These are phyloP conservation scores for Solanum pimpinellifolium DNA, from an alignment of 257 asterid species.

Conservation along the genomic window DNA sequence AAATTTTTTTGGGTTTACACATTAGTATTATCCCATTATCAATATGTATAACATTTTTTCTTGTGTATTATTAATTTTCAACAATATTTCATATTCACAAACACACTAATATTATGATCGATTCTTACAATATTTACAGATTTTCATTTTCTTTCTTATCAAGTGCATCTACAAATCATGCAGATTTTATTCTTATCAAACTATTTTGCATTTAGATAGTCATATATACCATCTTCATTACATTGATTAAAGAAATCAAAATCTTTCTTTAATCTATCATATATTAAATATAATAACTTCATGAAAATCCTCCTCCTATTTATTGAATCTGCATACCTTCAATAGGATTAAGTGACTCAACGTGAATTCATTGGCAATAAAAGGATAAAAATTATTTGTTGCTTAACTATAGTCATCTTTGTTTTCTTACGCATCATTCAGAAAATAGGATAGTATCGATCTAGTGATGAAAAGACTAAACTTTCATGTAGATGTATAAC, in stretches of 20 bases:
- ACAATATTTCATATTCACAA: neutral
- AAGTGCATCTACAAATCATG: neutral
- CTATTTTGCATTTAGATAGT: neutral
- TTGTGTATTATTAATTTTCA: neutral
- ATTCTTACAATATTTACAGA: neutral
- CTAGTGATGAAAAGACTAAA: slow-evolving; percentile 21
- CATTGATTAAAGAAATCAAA: neutral
- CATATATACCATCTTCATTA: neutral
- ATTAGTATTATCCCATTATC: neutral
- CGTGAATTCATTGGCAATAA: neutral
- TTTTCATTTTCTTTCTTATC: neutral
- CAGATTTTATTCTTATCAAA: neutral
- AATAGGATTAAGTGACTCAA: neutral
- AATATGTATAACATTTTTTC: neutral
- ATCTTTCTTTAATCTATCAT: neutral
- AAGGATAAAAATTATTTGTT: neutral
- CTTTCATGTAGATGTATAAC: neutral
- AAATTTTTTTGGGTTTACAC: neutral
- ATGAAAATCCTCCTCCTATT: neutral
- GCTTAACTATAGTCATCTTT: neutral
- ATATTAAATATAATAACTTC: neutral
- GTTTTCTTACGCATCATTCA: slow-evolving; percentile 71
- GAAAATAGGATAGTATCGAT: slow-evolving; percentile 66
- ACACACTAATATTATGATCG: too few species aligned
- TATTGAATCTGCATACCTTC: neutral